phyloP scores from a whole-genome alignment of 1,284 basidiomycete genomes.

The Leccinum solheimii region DNA sequence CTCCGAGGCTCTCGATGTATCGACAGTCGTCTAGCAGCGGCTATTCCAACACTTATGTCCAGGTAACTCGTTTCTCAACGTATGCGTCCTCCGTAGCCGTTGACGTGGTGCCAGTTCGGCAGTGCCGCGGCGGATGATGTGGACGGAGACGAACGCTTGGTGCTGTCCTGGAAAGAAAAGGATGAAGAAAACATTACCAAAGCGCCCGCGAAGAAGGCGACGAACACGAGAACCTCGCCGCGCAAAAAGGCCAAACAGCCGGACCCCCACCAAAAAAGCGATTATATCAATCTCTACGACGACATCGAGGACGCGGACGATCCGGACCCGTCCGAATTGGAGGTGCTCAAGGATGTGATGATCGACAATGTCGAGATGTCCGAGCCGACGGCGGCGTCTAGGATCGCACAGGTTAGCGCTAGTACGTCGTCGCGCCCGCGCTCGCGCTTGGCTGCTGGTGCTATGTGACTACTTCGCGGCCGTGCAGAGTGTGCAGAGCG shows the following conservation, averaged over 20 bases:
- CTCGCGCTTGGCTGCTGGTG: background rate
- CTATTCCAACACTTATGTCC: conserved; percentile 30
- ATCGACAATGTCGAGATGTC: conserved; percentile 5
- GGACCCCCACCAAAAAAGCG: background rate
- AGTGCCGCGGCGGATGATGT: conserved; percentile 27
- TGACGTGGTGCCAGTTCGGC: conserved; percentile 26
- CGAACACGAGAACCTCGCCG: conserved; percentile 7
- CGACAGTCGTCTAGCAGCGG: conserved; percentile 41
- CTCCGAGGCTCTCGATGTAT: conserved; percentile 38
- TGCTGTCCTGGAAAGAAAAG: conserved; percentile 31
- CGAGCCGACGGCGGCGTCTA: conserved; percentile 11
- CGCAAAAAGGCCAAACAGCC: conserved; percentile 24
- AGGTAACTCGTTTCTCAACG: conserved; percentile 17
- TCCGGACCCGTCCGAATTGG: conserved; percentile 20
- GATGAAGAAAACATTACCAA: conserved; percentile 13
- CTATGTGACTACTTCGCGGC: background rate
- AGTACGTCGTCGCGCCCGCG: conserved; percentile 10
- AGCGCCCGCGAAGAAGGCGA: conserved; percentile 27
- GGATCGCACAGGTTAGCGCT: conserved; percentile 5
- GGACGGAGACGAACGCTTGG: conserved; percentile 15
- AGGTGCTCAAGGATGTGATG: conserved; percentile 15
- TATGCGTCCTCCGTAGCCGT: background rate
- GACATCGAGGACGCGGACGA: conserved; percentile 34
- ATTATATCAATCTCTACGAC: conserved; percentile 27
- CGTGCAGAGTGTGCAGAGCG: background rate